Evolutionary conservation across 1,139 yeast genomes (phyloP).

Genomic region (Hyphopichia buzzinii): DNA sequence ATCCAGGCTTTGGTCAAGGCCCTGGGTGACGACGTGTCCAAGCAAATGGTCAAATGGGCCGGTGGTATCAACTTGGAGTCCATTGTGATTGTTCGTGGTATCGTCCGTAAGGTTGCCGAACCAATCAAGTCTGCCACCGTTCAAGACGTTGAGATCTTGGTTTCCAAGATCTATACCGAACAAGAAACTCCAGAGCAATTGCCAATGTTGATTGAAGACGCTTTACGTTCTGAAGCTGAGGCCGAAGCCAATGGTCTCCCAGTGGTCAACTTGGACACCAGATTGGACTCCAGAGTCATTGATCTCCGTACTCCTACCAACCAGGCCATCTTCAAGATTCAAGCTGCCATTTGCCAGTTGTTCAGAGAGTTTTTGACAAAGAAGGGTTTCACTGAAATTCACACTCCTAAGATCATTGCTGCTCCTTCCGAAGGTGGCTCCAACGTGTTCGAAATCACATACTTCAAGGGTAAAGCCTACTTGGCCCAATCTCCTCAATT

Average conservation of each 20-base stretch:
- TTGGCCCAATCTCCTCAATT: slow-evolving; percentile 98
- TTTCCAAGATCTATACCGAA: slow-evolving; percentile 70
- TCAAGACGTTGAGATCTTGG: slow-evolving; percentile 83
- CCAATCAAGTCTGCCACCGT: slow-evolving; percentile 87
- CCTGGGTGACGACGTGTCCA: slow-evolving; percentile 61
- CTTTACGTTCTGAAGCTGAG: slow-evolving; percentile 90
- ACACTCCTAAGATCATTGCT: slow-evolving; percentile 92
- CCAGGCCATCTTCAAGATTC: slow-evolving; percentile 94
- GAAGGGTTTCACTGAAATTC: slow-evolving; percentile 81
- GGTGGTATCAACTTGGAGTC: slow-evolving; percentile 83
- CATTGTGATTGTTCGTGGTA: slow-evolving; percentile 87
- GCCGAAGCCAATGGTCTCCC: slow-evolving; percentile 93
- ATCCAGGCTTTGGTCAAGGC: slow-evolving; percentile 84
- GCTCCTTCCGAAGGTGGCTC: slow-evolving; percentile 98
- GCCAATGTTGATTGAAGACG: slow-evolving; percentile 95
- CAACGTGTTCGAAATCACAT: slow-evolving; percentile 88
- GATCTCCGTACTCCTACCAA: slow-evolving; percentile 95
- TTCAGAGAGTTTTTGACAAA: slow-evolving; percentile 81
- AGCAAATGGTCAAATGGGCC: slow-evolving; percentile 97
- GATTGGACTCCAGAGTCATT: slow-evolving; percentile 91
- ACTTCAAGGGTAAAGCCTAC: slow-evolving; percentile 90
- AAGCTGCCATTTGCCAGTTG: slow-evolving; percentile 81
- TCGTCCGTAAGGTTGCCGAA: slow-evolving; percentile 80
- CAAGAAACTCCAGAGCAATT: slow-evolving; percentile 89
- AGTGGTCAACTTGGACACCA: slow-evolving; percentile 91